Percentiles rank a stretch among this genome's conserved stretches.
Conservation (phyloP, 2,329 filamentous ascomycete species). For the Aquanectria penicillioides region DNA sequence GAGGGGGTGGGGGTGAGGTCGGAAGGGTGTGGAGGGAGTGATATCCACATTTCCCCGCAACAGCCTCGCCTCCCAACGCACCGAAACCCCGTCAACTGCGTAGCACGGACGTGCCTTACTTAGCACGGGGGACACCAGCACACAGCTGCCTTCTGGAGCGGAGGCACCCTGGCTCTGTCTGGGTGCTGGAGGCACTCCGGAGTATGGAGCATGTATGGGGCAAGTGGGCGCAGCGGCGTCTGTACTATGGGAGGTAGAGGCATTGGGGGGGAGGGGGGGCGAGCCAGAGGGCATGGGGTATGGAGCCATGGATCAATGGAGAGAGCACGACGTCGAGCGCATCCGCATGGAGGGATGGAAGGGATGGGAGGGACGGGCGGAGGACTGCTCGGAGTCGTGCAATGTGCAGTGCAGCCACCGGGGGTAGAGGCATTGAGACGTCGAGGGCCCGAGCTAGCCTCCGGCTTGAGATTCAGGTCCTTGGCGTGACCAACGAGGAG, state of each 20-base stretch:
- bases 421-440: no score
- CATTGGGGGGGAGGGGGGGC: background rate
- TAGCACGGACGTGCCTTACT: conserved; percentile 14
- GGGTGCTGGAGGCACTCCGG: background rate
- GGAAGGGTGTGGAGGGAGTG: conserved; percentile 19
- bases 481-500: background rate
- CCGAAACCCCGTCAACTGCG: conserved; percentile 11
- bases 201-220: conserved; percentile 11
- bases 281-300: conserved; percentile 11
- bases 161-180: no score
- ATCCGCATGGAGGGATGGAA: conserved; percentile 7
- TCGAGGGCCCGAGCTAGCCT: no score
- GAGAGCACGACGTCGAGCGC: background rate
- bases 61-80: conserved; percentile 37
- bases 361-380: background rate
- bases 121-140: conserved; percentile 13
- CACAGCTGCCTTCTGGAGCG: background rate
- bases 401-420: no score
- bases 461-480: background rate
- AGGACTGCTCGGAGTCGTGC: background rate
- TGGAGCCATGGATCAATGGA: conserved; percentile 10
- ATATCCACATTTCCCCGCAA: conserved; percentile 41
- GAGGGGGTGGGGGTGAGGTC: conserved; percentile 26
- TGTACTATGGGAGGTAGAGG: no score
- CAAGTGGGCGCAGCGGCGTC: conserved; percentile 9